phyloP scores from a whole-genome alignment of 306 rosid species.

The Nissolia schottii region DNA sequence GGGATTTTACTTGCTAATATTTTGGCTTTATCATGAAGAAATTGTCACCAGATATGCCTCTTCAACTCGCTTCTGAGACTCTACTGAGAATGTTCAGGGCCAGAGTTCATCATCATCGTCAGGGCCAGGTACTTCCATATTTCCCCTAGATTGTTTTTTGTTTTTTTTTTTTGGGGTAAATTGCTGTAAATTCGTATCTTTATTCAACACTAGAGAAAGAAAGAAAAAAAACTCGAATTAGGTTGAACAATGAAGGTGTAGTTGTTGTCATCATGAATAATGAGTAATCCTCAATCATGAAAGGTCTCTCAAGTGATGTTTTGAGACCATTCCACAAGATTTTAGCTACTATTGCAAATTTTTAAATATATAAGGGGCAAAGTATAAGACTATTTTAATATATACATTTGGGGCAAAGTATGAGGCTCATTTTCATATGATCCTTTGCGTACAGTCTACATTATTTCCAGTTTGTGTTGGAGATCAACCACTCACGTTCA shows the following conservation, averaged over 20 bases:
- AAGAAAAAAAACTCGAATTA: neutral
- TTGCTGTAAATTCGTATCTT: neutral
- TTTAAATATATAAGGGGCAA: neutral
- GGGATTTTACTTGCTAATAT: conserved; percentile 8
- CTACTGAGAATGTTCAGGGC: conserved; percentile 89
- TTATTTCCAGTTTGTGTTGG: neutral
- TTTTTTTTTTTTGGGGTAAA: neutral
- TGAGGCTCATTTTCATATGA: neutral
- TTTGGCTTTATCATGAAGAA: conserved; percentile 49
- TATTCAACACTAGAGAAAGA: neutral
- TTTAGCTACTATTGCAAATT: neutral
- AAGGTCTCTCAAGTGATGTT: neutral
- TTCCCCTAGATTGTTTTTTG: too few relatives aligned
- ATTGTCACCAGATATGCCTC: conserved; percentile 90
- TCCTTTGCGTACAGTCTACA: neutral
- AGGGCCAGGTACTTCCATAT: conserved; percentile 66
- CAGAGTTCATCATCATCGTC: conserved; percentile 85
- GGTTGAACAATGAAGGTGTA: neutral
- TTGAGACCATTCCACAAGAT: conserved; percentile 2
- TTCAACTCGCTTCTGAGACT: conserved; percentile 95
- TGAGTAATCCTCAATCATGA: neutral
- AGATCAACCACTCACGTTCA: neutral
- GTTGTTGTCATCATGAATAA: conserved; percentile 8
- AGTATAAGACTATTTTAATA: neutral
- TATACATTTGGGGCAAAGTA: neutral